Evolutionary conservation across 2,329 filamentous ascomycete species (phyloP).

Genomic region (Arthrobotrys iridis): DNA sequence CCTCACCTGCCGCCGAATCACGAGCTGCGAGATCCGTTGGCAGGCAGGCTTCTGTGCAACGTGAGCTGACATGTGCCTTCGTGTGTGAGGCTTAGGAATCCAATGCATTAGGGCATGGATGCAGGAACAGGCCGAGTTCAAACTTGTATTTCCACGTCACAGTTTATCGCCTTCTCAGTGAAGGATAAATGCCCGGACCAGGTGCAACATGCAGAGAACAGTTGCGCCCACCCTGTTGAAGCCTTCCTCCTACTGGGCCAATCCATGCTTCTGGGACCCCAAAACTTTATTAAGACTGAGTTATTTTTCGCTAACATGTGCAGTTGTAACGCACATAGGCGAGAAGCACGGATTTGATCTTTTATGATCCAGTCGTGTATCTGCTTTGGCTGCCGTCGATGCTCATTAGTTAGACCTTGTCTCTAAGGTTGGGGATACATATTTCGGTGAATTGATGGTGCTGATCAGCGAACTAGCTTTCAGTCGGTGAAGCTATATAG

Average conservation of each 20-base stretch:
- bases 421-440: conserved; percentile 22
- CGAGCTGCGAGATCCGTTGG: conserved; percentile 46
- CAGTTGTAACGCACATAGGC: conserved; percentile 26
- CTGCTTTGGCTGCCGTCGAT: not conserved
- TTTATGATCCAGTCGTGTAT: conserved; percentile 14
- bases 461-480: not conserved
- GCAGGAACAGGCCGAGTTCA: conserved; percentile 41
- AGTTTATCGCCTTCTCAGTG: not conserved
- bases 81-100: conserved; percentile 47
- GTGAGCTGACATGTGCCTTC: conserved; percentile 52
- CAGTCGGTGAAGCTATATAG: conserved; percentile 12
- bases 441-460: not conserved
- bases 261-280: conserved; percentile 31
- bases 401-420: not conserved
- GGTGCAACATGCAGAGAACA: conserved; percentile 13
- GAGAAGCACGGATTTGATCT: conserved; percentile 14
- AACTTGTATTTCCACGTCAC: conserved; percentile 52
- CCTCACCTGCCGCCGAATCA: conserved; percentile 24
- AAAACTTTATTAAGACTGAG: conserved; percentile 49
- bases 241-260: conserved; percentile 16
- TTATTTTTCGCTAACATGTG: conserved; percentile 52
- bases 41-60: conserved; percentile 47
- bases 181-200: conserved; percentile 17
- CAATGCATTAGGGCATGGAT: conserved; percentile 47
- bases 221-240: conserved; percentile 37